Conservation (phyloP, 805 yeast species). For the Candida xyloterini region DNA sequence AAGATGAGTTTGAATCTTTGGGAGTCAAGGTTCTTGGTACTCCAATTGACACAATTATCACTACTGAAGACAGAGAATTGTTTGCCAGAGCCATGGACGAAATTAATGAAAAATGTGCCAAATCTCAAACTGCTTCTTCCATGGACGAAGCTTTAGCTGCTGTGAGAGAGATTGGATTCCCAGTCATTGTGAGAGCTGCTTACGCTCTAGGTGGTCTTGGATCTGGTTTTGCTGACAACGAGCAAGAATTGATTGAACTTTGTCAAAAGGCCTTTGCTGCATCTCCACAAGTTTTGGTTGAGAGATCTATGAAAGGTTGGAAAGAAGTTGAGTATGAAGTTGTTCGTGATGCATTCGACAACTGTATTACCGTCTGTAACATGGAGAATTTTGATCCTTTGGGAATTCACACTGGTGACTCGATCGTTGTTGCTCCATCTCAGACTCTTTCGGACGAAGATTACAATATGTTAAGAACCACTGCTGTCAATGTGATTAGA, state of each 20-base stretch:
- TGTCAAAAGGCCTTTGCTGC: slow-evolving; percentile 92
- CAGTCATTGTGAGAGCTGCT: slow-evolving; percentile 96
- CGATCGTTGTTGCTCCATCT: slow-evolving; percentile 98
- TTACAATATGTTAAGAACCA: slow-evolving; percentile 95
- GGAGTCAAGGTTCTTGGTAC: slow-evolving; percentile 97
- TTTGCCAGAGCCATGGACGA: slow-evolving; percentile 94
- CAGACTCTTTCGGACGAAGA: slow-evolving; percentile 96
- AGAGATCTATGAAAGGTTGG: slow-evolving; percentile 98
- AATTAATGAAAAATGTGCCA: slow-evolving; percentile 93
- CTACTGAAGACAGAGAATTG: slow-evolving; percentile 97
- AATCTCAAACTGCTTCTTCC: slow-evolving; percentile 78
- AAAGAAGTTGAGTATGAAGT: slow-evolving; percentile 98
- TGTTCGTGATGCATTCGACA: slow-evolving; percentile 94
- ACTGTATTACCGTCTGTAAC: slow-evolving; percentile 98
- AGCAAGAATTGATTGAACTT: slow-evolving; percentile 73
- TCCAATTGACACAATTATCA: slow-evolving; percentile 90
- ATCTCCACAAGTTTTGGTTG: slow-evolving; percentile 94
- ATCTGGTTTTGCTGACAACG: slow-evolving; percentile 93
- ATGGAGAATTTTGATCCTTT: slow-evolving; percentile 99
- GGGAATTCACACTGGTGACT: slow-evolving; percentile 98
- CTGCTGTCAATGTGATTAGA: slow-evolving; percentile 95
- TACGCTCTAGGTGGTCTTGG: slow-evolving; percentile 97
- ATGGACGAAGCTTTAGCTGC: slow-evolving; percentile 82
- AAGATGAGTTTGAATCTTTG: slow-evolving; percentile 87
- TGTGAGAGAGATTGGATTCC: slow-evolving; percentile 85